Percentiles rank a stretch among this genome's conserved stretches.
Evolutionary conservation across 768 basidiomycete species (phyloP).

Genomic region (Pleurotus tuber-regium): DNA sequence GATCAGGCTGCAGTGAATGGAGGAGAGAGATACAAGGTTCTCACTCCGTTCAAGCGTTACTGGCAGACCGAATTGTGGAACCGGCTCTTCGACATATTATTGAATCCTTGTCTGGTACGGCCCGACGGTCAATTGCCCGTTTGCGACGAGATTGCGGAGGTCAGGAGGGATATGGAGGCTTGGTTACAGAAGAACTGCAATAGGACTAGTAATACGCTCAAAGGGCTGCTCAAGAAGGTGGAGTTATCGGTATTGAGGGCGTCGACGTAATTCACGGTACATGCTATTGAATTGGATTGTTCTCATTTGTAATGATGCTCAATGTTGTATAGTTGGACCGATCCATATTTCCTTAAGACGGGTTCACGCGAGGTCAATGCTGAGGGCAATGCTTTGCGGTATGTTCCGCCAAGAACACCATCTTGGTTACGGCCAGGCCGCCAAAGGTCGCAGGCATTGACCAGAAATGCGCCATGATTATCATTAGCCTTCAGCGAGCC

Average conservation of each 20-base stretch:
- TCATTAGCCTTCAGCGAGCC: no score
- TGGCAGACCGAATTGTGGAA: slow-evolving; percentile 93
- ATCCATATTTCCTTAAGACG: no score
- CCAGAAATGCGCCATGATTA: no score
- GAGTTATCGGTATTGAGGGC: slow-evolving; percentile 50
- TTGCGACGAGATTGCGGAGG: slow-evolving; percentile 55
- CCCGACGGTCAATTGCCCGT: slow-evolving; percentile 67
- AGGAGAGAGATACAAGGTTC: slow-evolving; percentile 56
- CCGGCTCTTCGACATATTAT: slow-evolving; percentile 75
- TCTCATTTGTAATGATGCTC: no score
- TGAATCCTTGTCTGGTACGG: slow-evolving; percentile 73
- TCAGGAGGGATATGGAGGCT: slow-evolving; percentile 80
- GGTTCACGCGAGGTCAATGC: no score
- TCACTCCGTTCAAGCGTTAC: slow-evolving; percentile 85
- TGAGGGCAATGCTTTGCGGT: no score
- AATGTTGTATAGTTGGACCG: no score
- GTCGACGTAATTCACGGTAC: no score
- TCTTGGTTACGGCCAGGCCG: no score
- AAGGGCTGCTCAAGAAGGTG: slow-evolving; percentile 81
- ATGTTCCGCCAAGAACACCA: no score
- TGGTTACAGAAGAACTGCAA: slow-evolving; percentile 90
- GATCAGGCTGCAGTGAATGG: slow-evolving; percentile 19
- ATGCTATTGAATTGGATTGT: no score
- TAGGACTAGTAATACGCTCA: slow-evolving; percentile 76
- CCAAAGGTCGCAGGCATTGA: no score